Percentiles rank a stretch among this genome's conserved stretches.
Evolutionary conservation across 768 basidiomycete genomes (phyloP).

Genomic region (Grammothele lineata): DNA sequence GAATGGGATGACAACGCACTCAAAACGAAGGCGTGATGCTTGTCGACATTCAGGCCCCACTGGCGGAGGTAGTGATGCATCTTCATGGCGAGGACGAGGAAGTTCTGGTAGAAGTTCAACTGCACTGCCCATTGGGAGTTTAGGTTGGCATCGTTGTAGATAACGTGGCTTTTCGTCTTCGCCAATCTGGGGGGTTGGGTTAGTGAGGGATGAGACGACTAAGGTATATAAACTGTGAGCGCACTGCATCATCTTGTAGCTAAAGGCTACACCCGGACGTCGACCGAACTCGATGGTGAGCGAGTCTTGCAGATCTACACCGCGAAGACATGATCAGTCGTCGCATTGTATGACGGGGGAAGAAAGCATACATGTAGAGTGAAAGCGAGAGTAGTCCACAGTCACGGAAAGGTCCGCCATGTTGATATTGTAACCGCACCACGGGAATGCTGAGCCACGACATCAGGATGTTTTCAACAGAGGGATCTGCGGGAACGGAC

Average conservation of each 20-base stretch:
- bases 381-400: conserved; percentile 72
- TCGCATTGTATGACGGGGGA: too few relatives aligned
- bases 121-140: conserved; percentile 62
- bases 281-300: conserved; percentile 68
- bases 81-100: conserved; percentile 79
- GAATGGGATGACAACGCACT: conserved; percentile 35
- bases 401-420: conserved; percentile 73
- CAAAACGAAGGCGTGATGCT: conserved; percentile 47
- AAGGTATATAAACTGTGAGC: conserved; percentile 18
- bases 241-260: conserved; percentile 72
- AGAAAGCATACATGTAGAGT: conserved; percentile 45
- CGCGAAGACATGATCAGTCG: background rate
- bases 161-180: conserved; percentile 70
- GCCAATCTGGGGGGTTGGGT: conserved; percentile 67
- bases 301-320: conserved; percentile 60
- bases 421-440: conserved; percentile 87
- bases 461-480: background rate
- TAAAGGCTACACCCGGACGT: conserved; percentile 60
- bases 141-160: conserved; percentile 72
- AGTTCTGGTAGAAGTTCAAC: conserved; percentile 84
- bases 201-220: background rate
- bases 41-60: conserved; percentile 45
- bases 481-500: background rate
- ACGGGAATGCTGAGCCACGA: conserved; percentile 70
- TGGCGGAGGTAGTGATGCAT: conserved; percentile 76